These are phyloP conservation scores for Vitis hybrid DNA, from an alignment of 177 flowering plant species.

Conservation along the genomic window DNA sequence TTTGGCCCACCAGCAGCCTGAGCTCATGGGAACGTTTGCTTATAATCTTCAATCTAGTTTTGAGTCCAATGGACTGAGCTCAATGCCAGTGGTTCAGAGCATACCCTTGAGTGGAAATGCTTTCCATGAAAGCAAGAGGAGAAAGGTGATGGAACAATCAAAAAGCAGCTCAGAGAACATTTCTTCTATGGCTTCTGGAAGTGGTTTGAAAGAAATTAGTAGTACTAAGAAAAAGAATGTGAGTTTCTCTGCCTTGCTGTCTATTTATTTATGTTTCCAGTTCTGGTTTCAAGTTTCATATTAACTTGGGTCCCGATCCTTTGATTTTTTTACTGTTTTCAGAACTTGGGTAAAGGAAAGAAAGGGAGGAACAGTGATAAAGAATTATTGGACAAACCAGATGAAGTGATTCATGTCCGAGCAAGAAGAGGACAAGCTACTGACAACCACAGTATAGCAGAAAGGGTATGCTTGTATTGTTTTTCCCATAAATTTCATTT, in stretches of 20 bases:
- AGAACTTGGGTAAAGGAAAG: slow-evolving; percentile 18
- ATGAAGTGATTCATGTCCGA: slow-evolving; percentile 29
- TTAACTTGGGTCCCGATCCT: background rate
- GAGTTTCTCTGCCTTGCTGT: background rate
- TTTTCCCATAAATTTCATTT: background rate
- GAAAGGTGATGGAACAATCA: slow-evolving; percentile 22
- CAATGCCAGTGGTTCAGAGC: slow-evolving; percentile 1
- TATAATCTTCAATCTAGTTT: slow-evolving; percentile 11
- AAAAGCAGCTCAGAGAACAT: slow-evolving; percentile 31
- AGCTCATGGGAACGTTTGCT: slow-evolving; percentile 1
- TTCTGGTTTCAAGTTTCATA: background rate
- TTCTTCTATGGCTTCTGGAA: slow-evolving; percentile 9
- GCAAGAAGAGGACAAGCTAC: slow-evolving; percentile 35
- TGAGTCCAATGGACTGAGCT: background rate
- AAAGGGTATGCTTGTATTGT: slow-evolving; percentile 20
- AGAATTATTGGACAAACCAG: slow-evolving; percentile 11
- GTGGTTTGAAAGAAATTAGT: background rate
- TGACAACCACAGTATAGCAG: slow-evolving; percentile 34
- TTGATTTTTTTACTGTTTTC: slow-evolving; percentile 3
- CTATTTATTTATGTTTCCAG: background rate
- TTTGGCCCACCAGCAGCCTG: slow-evolving; percentile 15
- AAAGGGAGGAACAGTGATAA: slow-evolving; percentile 14
- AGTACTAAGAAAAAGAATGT: slow-evolving; percentile 14
- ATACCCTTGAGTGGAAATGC: background rate
- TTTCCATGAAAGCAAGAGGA: slow-evolving; percentile 20